Percentiles rank a stretch among this genome's conserved stretches.
Conservation (phyloP, 805 yeast genomes). For the Yarrowia keelungensis region DNA sequence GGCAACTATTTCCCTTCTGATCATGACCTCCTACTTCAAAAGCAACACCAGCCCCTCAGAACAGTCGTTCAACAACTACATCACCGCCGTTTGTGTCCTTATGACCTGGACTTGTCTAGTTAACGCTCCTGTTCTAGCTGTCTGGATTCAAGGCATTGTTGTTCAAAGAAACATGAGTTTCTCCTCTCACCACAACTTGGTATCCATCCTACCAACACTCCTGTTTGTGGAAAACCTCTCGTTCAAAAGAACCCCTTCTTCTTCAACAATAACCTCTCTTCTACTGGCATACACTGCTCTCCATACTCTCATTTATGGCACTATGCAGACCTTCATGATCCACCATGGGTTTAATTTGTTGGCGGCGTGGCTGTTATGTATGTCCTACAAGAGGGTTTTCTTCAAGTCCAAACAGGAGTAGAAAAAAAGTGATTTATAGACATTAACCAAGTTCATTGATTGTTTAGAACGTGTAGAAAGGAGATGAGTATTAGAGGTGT, state of each 20-base stretch:
- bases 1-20: constrained; percentile 63
- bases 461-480: too few relatives aligned
- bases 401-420: not conserved
- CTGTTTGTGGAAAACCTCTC: constrained; percentile 62
- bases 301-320: constrained; percentile 75
- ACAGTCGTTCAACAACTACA: constrained; percentile 59
- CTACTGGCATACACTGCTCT: constrained; percentile 58
- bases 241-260: constrained; percentile 53
- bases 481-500: too few relatives aligned
- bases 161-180: constrained; percentile 86
- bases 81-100: constrained; percentile 64
- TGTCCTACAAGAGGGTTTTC: constrained; percentile 4
- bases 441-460: too few relatives aligned
- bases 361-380: constrained; percentile 42
- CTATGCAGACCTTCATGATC: constrained; percentile 80
- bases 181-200: constrained; percentile 81
- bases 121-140: constrained; percentile 77
- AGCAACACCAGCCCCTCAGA: constrained; percentile 11
- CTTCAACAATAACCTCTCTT: constrained; percentile 48
- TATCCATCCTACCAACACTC: constrained; percentile 78
- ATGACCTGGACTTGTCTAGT: constrained; percentile 83
- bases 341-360: constrained; percentile 78
- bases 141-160: constrained; percentile 79
- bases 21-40: constrained; percentile 53
- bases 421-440: too few relatives aligned